Base-by-base conservation (phyloP, 495 filamentous ascomycete species). In the Aspergillus biplanus region DNA sequence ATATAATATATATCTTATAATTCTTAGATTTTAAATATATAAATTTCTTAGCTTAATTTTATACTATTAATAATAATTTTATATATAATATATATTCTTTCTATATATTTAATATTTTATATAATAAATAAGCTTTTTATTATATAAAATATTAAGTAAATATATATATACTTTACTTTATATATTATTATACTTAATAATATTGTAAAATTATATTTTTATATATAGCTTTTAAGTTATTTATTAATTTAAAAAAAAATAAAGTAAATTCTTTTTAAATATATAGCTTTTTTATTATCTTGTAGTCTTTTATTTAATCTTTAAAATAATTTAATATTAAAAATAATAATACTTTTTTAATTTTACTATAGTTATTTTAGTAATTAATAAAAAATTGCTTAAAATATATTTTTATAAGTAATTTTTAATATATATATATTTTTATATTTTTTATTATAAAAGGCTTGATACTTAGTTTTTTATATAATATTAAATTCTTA, bases 261-360 rank as follows among this genome's bases (percentile, higher is more conserved):
- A 59, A 34, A 59, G 34, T 52, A 59, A 46, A 34, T 50, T 59
- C 32, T 59, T 47, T 46, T 18, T n/a, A 59, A 27, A 27, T 27
- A 27, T 27, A 27, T 27, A 27, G 21, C 21, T 27, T 27, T 27
- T 27, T 27, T 27, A 27, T 27, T 27, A 2, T 2, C 21, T 27
- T 27, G 21, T 2, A 27, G 1, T 2, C 21, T 2, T 27, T 27
- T 2, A 27, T 27, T 27, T 27, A 27, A 27, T 27, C 2, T 27
- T 27, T 27, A 27, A 59, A 35, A 52, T n/a, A 52, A 50, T 52
- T 11, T 47, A 35, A 44, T 13, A 59, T 49, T 16, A 33, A 1
- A 46, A 58, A 18, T 18, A 44, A 16, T 46, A 18, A 4, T 2
- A 47, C 18, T 7, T 44, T 2, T 7, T 46, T 31, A 27, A 27